phyloP scores from a whole-genome alignment of 2,329 filamentous ascomycete species.

The Cytospora piceicola region DNA sequence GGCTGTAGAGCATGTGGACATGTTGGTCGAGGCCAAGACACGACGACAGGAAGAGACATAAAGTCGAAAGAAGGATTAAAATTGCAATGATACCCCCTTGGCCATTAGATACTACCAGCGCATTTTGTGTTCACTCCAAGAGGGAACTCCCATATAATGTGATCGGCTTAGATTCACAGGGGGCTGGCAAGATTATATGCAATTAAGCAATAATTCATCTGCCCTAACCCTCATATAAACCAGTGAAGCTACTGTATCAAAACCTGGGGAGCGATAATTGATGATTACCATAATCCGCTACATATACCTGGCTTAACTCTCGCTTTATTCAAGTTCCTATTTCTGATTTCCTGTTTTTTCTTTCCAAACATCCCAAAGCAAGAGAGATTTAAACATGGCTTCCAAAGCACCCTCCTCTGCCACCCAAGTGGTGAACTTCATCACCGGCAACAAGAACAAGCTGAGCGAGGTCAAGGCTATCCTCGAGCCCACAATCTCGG shows the following conservation, averaged over 20 bases:
- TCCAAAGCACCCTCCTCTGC: conserved; percentile 46
- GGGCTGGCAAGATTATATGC: conserved; percentile 1
- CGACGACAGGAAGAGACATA: neutral
- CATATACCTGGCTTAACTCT: neutral
- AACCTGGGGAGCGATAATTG: conserved; percentile 7
- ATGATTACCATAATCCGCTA: neutral
- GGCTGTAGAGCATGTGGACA: neutral
- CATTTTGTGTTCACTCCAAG: neutral
- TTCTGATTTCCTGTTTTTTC: neutral
- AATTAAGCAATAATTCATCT: conserved; percentile 9
- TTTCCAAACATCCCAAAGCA: neutral
- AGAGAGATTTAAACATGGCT: conserved; percentile 43
- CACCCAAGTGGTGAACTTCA: conserved; percentile 73
- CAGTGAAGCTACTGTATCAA: conserved; percentile 1
- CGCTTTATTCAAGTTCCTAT: neutral
- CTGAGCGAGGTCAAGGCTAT: conserved; percentile 88
- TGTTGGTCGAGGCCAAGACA: neutral
- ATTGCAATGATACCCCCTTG: conserved; percentile 26
- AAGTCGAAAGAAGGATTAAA: conserved; percentile 5
- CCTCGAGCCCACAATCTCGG: conserved; percentile 71
- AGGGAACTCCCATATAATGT: neutral
- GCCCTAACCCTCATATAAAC: conserved; percentile 8
- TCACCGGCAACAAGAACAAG: conserved; percentile 96
- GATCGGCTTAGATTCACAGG: neutral
- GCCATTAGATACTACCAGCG: neutral